phyloP scores from a whole-genome alignment of 768 basidiomycete species.

The Leccinum rimulosum region DNA sequence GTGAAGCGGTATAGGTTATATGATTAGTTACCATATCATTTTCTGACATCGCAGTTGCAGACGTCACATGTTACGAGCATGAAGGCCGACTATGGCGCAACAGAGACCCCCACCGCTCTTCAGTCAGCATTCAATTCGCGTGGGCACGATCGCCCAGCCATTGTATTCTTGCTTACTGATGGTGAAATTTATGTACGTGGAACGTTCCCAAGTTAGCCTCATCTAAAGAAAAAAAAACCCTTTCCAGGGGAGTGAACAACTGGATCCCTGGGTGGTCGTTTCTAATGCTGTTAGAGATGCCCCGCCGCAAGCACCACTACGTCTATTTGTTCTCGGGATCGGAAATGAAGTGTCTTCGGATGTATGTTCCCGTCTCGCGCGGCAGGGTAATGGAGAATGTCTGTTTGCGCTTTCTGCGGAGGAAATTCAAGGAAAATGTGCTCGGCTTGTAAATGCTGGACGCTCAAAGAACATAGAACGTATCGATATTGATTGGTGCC shows the following conservation, averaged over 20 bases:
- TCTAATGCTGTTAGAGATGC: slow-evolving; percentile 34
- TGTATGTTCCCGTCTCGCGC: slow-evolving; percentile 53
- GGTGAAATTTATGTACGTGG: slow-evolving; percentile 39
- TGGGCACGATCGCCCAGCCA: slow-evolving; percentile 37
- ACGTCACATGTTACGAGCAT: slow-evolving; percentile 39
- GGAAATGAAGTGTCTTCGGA: slow-evolving; percentile 48
- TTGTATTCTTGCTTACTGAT: slow-evolving; percentile 58
- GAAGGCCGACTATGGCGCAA: slow-evolving; percentile 47
- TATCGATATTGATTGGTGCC: slow-evolving; percentile 50
- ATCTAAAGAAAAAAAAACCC: neutral
- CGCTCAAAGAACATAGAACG: slow-evolving; percentile 44
- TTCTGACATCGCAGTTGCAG: slow-evolving; percentile 29
- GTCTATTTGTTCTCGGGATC: slow-evolving; percentile 60
- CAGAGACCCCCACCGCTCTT: slow-evolving; percentile 47
- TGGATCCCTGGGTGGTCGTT: slow-evolving; percentile 16
- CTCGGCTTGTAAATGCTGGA: slow-evolving; percentile 50
- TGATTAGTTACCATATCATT: neutral
- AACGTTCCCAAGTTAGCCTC: neutral
- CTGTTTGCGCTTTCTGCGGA: slow-evolving; percentile 46
- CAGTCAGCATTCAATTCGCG: slow-evolving; percentile 37
- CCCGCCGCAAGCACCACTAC: slow-evolving; percentile 33
- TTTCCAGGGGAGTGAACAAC: no score
- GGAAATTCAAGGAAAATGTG: slow-evolving; percentile 47
- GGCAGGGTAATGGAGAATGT: slow-evolving; percentile 49
- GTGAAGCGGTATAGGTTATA: slow-evolving; percentile 34